A percentile compares a stretch with the other conserved stretches of the same genome.
These are phyloP conservation scores for Mortierella polycephala DNA, from an alignment of 371 early-diverging fungal genomes.

Conservation along the genomic window DNA sequence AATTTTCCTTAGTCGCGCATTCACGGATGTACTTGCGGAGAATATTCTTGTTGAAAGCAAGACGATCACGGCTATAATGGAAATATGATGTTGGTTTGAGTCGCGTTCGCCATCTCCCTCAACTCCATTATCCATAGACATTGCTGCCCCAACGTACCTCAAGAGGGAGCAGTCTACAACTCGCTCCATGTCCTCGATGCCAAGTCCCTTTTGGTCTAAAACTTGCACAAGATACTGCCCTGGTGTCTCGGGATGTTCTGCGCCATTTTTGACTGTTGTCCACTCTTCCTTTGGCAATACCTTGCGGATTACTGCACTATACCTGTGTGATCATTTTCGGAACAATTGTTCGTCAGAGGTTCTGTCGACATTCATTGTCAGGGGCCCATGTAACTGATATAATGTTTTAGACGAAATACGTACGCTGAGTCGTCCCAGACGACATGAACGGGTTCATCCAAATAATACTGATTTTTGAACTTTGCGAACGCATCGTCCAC, in stretches of 20 bases:
- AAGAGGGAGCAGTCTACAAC: conserved; percentile 46
- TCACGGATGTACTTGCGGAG: conserved; percentile 78
- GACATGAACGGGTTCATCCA: conserved; percentile 63
- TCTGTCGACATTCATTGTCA: neutral
- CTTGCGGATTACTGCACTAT: conserved; percentile 32
- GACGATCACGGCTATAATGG: conserved; percentile 68
- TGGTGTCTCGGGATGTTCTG: conserved; percentile 25
- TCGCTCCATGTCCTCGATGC: conserved; percentile 40
- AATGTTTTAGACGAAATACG: neutral
- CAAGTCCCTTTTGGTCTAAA: conserved; percentile 22
- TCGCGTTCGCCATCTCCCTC: neutral
- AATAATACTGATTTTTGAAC: conserved; percentile 58
- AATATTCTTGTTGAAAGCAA: conserved; percentile 74
- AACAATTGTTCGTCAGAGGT: neutral
- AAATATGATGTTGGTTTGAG: neutral
- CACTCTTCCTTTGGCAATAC: conserved; percentile 45
- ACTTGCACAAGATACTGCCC: conserved; percentile 52
- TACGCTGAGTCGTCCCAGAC: conserved; percentile 56
- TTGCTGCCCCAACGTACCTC: conserved; percentile 16
- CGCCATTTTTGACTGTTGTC: conserved; percentile 26
- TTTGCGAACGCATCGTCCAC: conserved; percentile 64
- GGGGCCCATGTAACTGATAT: too few relatives aligned
- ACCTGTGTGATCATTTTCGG: conserved; percentile 15
- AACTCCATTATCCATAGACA: neutral
- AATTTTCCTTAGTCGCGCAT: conserved; percentile 70